Evolutionary conservation across 2,329 filamentous ascomycete genomes (phyloP), one percentile per base, ranked within the genome.

Genomic region (Aspergillus transmontanensis): DNA sequence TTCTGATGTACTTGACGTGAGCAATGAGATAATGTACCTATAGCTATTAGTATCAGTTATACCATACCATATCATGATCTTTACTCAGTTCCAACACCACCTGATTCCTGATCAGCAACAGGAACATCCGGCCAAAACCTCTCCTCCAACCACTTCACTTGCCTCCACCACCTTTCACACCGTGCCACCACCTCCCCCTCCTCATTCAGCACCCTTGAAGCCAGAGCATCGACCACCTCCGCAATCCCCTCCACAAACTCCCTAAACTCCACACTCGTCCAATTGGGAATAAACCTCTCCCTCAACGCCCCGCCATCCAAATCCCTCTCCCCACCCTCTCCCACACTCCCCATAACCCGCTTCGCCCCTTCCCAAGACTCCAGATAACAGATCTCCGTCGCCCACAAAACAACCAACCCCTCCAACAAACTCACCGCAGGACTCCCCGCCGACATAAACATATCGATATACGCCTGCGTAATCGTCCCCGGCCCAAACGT

Each of bases 381-480:
- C 21, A 89, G 72, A 71, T 89, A 90, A 64, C 83, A 85, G 54
- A 82, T 86, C 77, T 94, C 91, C 1, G 89, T 92, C n/a, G 87
- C 88, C 88, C 90, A 94, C 28, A 93, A 84, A n/a, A 91, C 83
- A 2, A 92, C 84, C 65, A 92, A 81, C 6, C 88, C 89, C 73
- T 93, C 89, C 2, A 93, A 78, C 71, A 91, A 73, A 1, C 78
- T 82, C 2, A 80, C 79, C 9, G 80, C 81, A 0, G 83, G 78
- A 57, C 82, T 82, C 14, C 85, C 81, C 4, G 83, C 83, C n/a
- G 81, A 83, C 61, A 87, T 84, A 5, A 91, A 84, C 23, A 87
- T 76, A 71, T 87, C 85, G n/a, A 86, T 78, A 67, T 87, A 83
- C 7, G 82, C 83, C 57, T 81, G 79, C 0, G 85, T 87, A 45